Base-by-base conservation (phyloP, 2,329 filamentous ascomycete species). In the Colletotrichum tamarilloi region DNA sequence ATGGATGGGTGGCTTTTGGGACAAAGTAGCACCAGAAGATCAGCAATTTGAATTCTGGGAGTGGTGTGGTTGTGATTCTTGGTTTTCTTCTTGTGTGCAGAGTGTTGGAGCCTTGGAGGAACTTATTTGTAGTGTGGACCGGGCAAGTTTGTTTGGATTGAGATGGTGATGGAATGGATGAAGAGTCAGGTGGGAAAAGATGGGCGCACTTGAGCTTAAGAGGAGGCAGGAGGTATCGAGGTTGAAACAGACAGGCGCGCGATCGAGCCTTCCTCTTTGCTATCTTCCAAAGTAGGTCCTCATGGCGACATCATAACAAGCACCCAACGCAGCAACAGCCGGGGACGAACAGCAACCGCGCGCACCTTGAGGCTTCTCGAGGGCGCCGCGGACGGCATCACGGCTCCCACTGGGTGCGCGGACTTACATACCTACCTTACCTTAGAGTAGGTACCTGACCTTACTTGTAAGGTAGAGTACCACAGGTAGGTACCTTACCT, bases 291-390 rank as follows among this genome's bases (percentile, higher is more conserved):
- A 19, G 14, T 16, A 9, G 30, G 38, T 16, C 22, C 42, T 49
- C 19, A 69, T 59, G n/a, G 32, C 38, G 59, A 46, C 62, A 72
- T 55, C 58, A 72, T 26, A 72, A 72, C 69, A 72, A 64, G 60
- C 35, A 59, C 35, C 65, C 52, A 16, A 30, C 66, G 30, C 60
- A 60, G 70, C 62, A 73, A 65, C 66, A 60, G 55, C 67, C 62
- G 42, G 57, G 49, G 46, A 46, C 49, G 58, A 30, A 24, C 30
- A 58, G 66, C 69, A 64, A 64, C 62, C 46, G 46, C 62, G 68
- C 49, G n/a, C 57, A 49, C 42, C 19, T 49, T n/a, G 42, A 49
- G 19, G 42, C 52, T 69, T 69, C 52, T 62, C 26, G 56, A 56
- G 53, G 59, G 64, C 38, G 62, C 46, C 62, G 30, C 30, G 30